Evolutionary conservation across 495 filamentous ascomycete genomes (phyloP), one percentile per base, ranked within the genome.

Genomic region (Penicillium angulare): DNA sequence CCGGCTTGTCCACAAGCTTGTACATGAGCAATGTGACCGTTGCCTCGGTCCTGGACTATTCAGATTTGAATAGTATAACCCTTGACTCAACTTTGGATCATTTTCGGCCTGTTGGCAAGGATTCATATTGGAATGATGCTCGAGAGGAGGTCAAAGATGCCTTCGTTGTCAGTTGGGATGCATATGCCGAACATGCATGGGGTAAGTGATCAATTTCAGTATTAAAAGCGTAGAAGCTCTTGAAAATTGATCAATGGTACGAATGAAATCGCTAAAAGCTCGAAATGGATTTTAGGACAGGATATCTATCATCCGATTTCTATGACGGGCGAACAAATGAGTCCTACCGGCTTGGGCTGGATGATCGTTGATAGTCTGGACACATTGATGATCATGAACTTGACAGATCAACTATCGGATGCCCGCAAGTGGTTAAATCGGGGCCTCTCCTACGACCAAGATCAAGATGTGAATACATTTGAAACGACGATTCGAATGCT

Each of bases 401-500:
- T 91, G 39, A 95, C 89, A 8, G 84, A 76, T 9, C 78, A 86
- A 43, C 76, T 95, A 17, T 72, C 78, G 13, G 82, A 89, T 53
- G 87, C 89, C 33, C 76, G 87, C 33, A 77, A 90, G 55, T 95
- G 89, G 90, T 78, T 93, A 33, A 73, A 84, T 12, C 79, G 76
- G 6, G 74, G 73, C 2, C 67, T 92, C 50, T 80, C 78, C 5
- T 95, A 89, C 64, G 84, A 93, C 39, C 85, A 91, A 61, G 78
- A 91, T 55, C 86, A 90, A 57, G 87, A 92, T 57, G 89, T 95
- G 32, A 92, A 87, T 64, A 92, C 89, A 9, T 95, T 95, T 58
- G 90, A 95, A 65, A 93, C 88, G 0, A 95, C 90, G 0, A 95
- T 93, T 47, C 84, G 90, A 42, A 92, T 95, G 89, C 72, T 95